Conservation (phyloP, 2,329 filamentous ascomycete genomes). For the Emericellopsis atlantica region DNA sequence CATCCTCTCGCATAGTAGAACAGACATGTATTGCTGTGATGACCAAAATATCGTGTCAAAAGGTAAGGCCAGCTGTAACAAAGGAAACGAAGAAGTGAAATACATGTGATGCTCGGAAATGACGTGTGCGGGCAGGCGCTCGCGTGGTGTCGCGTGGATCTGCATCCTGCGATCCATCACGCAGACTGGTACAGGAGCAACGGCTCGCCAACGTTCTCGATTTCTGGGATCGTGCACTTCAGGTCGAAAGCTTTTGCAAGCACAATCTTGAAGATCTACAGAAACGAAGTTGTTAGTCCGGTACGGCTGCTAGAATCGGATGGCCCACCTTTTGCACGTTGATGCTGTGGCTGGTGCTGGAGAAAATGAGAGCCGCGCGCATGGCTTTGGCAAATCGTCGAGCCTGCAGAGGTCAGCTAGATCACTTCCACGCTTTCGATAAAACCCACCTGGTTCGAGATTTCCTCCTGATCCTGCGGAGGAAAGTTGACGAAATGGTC, state of each 20-base stretch:
- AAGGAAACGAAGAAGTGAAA: too few species aligned
- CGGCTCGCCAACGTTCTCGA: constrained; percentile 94
- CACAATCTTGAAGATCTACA: constrained; percentile 97
- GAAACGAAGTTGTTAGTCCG: constrained; percentile 3
- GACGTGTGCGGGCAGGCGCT: too few species aligned
- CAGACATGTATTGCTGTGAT: too few species aligned
- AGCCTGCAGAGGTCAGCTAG: constrained; percentile 40
- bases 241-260: constrained; percentile 97
- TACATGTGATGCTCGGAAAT: too few species aligned
- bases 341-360: constrained; percentile 97
- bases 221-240: constrained; percentile 97
- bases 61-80: too few species aligned
- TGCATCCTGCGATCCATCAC: constrained; percentile 5
- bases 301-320: not conserved
- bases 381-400: constrained; percentile 96
- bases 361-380: constrained; percentile 95
- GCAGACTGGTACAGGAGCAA: constrained; percentile 75
- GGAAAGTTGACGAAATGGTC: constrained; percentile 99
- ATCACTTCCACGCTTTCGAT: not conserved
- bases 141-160: too few species aligned
- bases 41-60: too few species aligned
- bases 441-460: constrained; percentile 70
- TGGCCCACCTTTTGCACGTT: constrained; percentile 83
- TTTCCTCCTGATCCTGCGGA: constrained; percentile 94
- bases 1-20: too few species aligned